A percentile compares a stretch with the other conserved stretches of the same genome.
Conservation (phyloP, 306 rosid genomes). For the Malus orientalis region DNA sequence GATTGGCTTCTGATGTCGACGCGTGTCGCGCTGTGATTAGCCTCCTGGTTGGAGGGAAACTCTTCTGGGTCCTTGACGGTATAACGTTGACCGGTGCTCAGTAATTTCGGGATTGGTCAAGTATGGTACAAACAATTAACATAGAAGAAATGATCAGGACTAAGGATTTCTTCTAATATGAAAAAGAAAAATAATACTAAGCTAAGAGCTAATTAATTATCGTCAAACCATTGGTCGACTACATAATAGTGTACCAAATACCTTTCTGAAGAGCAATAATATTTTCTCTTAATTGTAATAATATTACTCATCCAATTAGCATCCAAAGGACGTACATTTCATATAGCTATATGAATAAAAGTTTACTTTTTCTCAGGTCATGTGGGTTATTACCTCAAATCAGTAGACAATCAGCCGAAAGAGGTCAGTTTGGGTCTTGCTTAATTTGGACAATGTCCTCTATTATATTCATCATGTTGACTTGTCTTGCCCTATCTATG, state of each 20-base stretch:
- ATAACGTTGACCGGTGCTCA: too few relatives aligned
- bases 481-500: neutral
- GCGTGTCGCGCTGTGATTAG: too few relatives aligned
- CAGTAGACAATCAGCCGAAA: conserved; percentile 6
- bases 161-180: neutral
- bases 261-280: neutral
- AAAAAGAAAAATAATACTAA: neutral
- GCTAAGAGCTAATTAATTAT: too few relatives aligned
- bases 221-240: neutral
- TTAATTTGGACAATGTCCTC: neutral
- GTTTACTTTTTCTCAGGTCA: neutral
- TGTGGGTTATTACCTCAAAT: neutral
- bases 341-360: neutral
- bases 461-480: neutral
- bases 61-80: too few relatives aligned
- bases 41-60: too few relatives aligned
- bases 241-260: neutral
- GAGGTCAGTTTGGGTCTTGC: neutral
- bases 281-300: neutral
- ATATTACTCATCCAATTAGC: neutral
- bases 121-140: too few relatives aligned
- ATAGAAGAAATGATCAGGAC: neutral
- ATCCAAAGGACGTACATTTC: neutral
- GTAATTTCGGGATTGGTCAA: too few relatives aligned
- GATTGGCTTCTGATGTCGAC: too few relatives aligned